Percentiles rank a stretch among this genome's conserved stretches.
These are phyloP conservation scores for Eimeria maxima DNA, from an alignment of 169 alveolate genomes.

Conservation along the genomic window DNA sequence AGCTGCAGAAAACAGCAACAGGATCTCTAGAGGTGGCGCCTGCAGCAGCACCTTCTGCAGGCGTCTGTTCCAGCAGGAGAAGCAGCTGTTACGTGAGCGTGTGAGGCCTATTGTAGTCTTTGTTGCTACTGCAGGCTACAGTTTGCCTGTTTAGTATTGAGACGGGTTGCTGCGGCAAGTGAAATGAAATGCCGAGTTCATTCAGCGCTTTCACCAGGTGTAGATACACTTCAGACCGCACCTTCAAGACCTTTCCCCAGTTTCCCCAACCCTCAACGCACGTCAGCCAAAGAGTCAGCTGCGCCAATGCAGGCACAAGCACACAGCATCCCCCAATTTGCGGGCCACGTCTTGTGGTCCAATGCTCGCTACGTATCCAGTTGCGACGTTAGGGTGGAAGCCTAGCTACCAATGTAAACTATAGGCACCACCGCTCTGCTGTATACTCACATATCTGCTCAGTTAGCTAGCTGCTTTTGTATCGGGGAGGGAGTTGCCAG, in stretches of 20 bases:
- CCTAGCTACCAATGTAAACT: background rate
- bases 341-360: background rate
- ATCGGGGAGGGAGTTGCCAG: too few relatives aligned
- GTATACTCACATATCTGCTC: background rate
- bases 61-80: background rate
- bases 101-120: background rate
- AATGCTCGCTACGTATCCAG: background rate
- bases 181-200: constrained; percentile 72
- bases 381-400: background rate
- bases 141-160: background rate
- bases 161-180: constrained; percentile 73
- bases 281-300: constrained; percentile 77
- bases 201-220: constrained; percentile 58
- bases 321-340: background rate
- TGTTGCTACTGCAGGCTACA: background rate
- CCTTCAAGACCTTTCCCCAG: constrained; percentile 64
- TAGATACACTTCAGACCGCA: constrained; percentile 72
- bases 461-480: background rate
- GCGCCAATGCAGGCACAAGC: background rate
- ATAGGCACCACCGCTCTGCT: too few relatives aligned
- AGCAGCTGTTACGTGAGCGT: background rate
- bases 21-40: background rate
- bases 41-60: constrained; percentile 12
- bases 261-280: constrained; percentile 83
- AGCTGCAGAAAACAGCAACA: background rate